A percentile compares a stretch with the other conserved stretches of the same genome.
Evolutionary conservation across 2,329 filamentous ascomycete genomes (phyloP).

Genomic region (Exutisphaerella laricina): DNA sequence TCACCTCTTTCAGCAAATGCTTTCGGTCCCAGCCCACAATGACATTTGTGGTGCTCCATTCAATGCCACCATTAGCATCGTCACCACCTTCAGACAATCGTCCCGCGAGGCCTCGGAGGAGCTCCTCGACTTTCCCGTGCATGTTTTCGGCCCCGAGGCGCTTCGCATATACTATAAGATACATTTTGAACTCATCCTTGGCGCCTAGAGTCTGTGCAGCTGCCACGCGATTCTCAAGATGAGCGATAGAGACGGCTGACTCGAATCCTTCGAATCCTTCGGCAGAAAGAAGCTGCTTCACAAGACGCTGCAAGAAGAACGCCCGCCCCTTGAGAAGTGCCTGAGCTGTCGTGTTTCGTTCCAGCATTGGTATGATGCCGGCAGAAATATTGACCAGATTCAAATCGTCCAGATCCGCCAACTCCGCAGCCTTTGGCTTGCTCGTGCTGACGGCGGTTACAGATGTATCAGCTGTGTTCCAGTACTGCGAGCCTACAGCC

Average conservation of each 20-base stretch:
- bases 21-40: constrained; percentile 88
- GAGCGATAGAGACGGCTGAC: constrained; percentile 82
- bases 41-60: constrained; percentile 58
- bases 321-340: constrained; percentile 86
- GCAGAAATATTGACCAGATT: constrained; percentile 65
- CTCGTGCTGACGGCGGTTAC: constrained; percentile 67
- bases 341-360: constrained; percentile 91
- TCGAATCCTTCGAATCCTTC: constrained; percentile 93
- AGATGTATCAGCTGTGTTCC: constrained; percentile 94
- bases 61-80: constrained; percentile 54
- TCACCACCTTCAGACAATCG: constrained; percentile 61
- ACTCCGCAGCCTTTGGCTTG: constrained; percentile 12
- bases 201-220: constrained; percentile 79
- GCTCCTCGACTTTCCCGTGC: constrained; percentile 83
- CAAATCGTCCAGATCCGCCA: constrained; percentile 39
- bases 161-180: constrained; percentile 98
- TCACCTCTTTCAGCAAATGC: constrained; percentile 82
- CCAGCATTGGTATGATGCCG: constrained; percentile 86
- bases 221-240: constrained; percentile 90
- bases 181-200: constrained; percentile 86
- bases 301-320: constrained; percentile 82
- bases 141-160: constrained; percentile 85
- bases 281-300: constrained; percentile 80
- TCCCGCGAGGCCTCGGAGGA: constrained; percentile 75
- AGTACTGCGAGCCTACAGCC: constrained; percentile 96